These are phyloP conservation scores for Apiotrichum gamsii DNA, from an alignment of 1,284 basidiomycete species.

Conservation along the genomic window DNA sequence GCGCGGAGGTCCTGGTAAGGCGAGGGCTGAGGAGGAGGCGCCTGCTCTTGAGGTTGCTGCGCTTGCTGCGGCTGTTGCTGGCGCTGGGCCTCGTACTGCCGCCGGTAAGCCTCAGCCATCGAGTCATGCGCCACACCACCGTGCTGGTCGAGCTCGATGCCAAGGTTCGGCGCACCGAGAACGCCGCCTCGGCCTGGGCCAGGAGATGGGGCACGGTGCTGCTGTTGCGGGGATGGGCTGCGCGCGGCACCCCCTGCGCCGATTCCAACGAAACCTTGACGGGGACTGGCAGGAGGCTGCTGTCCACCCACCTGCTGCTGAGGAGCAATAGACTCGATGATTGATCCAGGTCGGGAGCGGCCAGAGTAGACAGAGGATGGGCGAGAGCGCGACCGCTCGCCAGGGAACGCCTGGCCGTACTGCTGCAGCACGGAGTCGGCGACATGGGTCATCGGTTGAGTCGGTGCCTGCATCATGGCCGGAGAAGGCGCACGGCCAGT, in stretches of 20 bases:
- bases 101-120: slow-evolving; percentile 58
- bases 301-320: slow-evolving; percentile 16
- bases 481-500: slow-evolving; percentile 37
- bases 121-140: slow-evolving; percentile 73
- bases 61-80: slow-evolving; percentile 29
- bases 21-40: slow-evolving; percentile 2
- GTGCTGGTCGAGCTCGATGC: slow-evolving; percentile 68
- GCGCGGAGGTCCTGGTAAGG: slow-evolving; percentile 4
- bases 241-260: slow-evolving; percentile 54
- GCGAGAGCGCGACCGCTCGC: slow-evolving; percentile 59
- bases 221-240: slow-evolving; percentile 58
- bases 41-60: slow-evolving; percentile 21
- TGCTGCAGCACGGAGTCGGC: slow-evolving; percentile 66
- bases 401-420: slow-evolving; percentile 81
- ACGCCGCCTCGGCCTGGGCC: slow-evolving; percentile 30
- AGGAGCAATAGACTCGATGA: slow-evolving; percentile 20
- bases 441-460: slow-evolving; percentile 52
- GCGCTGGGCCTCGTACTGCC: slow-evolving; percentile 42
- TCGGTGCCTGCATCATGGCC: slow-evolving; percentile 66
- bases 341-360: slow-evolving; percentile 36
- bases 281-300: slow-evolving; percentile 30
- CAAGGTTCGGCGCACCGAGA: slow-evolving; percentile 51
- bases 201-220: slow-evolving; percentile 29
- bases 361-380: slow-evolving; percentile 43
- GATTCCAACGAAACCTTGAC: slow-evolving; percentile 68